Conservation (phyloP, 345 rosid genomes). For the Lenwebbia sp. region DNA sequence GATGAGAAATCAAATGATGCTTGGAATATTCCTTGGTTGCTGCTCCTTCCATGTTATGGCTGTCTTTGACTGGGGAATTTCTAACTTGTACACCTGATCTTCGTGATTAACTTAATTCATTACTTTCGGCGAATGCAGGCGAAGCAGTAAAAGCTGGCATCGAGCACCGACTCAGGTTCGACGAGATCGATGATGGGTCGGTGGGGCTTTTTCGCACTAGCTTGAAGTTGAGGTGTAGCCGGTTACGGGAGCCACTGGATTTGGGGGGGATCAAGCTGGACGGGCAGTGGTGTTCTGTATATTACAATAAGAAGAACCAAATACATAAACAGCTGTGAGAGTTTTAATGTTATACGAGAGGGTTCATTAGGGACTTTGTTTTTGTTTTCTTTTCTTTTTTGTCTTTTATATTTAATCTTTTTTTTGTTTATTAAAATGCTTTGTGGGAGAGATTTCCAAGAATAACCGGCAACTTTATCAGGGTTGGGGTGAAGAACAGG, state of each 20-base stretch:
- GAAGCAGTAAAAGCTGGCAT: conserved; percentile 18
- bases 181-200: background rate
- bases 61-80: background rate
- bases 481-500: background rate
- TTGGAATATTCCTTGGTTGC: background rate
- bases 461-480: background rate
- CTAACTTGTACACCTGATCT: background rate
- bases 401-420: background rate
- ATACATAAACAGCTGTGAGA: background rate
- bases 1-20: background rate
- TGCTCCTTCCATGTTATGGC: background rate
- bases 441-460: background rate
- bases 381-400: background rate
- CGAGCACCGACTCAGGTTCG: background rate
- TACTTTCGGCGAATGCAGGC: conserved; percentile 7
- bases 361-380: background rate
- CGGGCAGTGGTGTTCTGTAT: background rate
- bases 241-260: background rate
- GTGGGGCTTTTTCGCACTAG: background rate
- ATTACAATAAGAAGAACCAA: background rate
- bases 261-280: background rate
- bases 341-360: background rate
- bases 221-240: background rate
- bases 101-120: background rate
- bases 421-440: background rate